These are phyloP conservation scores for Seminavis robusta DNA, from an alignment of 108 stramenopile genomes.

Conservation along the genomic window DNA sequence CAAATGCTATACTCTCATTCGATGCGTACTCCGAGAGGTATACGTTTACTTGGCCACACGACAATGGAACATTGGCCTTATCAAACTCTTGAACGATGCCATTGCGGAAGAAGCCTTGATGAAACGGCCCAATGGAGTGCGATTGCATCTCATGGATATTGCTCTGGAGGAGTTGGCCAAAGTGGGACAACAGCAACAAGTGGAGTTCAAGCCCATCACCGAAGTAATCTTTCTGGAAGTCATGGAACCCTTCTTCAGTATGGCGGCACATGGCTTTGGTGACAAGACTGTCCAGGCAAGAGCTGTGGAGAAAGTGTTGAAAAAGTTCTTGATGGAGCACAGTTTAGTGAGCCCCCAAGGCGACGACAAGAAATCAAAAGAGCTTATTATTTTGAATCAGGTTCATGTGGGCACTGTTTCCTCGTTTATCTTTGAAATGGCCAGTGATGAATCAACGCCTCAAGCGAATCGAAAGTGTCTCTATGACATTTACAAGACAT, in stretches of 20 bases:
- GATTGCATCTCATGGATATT: constrained; percentile 88
- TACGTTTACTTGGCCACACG: constrained; percentile 86
- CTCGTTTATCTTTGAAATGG: constrained; percentile 79
- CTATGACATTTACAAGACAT: constrained; percentile 84
- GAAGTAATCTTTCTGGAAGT: constrained; percentile 83
- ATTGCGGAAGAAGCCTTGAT: constrained; percentile 78
- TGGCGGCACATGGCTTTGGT: constrained; percentile 52
- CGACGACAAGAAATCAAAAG: constrained; percentile 5
- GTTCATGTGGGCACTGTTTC: constrained; percentile 86
- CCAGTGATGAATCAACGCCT: constrained; percentile 65
- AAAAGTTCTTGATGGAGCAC: constrained; percentile 74
- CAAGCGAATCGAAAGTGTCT: constrained; percentile 65
- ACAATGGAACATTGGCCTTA: constrained; percentile 81
- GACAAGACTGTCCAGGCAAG: constrained; percentile 58
- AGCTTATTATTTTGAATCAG: constrained; percentile 44
- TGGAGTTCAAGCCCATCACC: constrained; percentile 70
- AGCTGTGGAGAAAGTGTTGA: constrained; percentile 74
- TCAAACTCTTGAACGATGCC: constrained; percentile 83
- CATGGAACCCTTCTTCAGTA: constrained; percentile 79
- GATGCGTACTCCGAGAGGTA: constrained; percentile 70
- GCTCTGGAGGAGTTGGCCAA: constrained; percentile 78
- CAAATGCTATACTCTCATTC: constrained; percentile 88
- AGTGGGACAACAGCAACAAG: constrained; percentile 52
- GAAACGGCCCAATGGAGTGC: constrained; percentile 79
- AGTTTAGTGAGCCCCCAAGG: constrained; percentile 48